Base-by-base conservation (phyloP, 2,329 filamentous ascomycete species). In the Nemania sp. region DNA sequence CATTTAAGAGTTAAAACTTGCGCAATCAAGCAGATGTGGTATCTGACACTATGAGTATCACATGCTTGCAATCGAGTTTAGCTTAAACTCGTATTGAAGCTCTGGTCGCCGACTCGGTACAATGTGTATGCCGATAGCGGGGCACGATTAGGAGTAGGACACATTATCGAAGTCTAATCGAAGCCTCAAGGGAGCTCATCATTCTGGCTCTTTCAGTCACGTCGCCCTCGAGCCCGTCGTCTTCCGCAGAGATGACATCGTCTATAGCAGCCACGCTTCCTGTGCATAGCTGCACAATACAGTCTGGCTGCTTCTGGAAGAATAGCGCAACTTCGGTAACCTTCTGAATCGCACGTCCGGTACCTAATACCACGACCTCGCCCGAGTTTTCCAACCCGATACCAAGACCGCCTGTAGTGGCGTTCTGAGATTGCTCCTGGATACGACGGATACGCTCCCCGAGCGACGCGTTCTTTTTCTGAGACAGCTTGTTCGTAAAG, bases 181-280 rank as follows among this genome's bases (percentile, higher is more conserved):
- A 80, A 10, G 85, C 82, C 75, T 88, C 85, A 38, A 88, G 74
- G 41, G 81, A 84, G 70, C 85, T 88, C 63, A 88, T 71, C 76
- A 82, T 84, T 69, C 86, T 79, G 18, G 84, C 74, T 20, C 86
- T 72, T 75, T 77, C 80, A 0, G 78, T 82, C 0, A 78, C 80
- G 22, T 80, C 80, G 1, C 66, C 70, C 27, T 71, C 66, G 20
- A 70, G 62, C 13, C 67, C 69, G 27, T 71, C 71, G 47, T 68
- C 68, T n/a, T 72, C 68, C 22, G 59, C 51, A 10, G 75, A 75
- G 15, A 89, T 80, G 32, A 93, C 80, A 77, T 93, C 91, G 75
- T 94, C 91, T 52, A 93, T 83, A 2, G 89, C 87, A n/a, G 83
- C 83, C 18, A 91, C 82, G 58, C 86, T 92, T 64, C 87, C 85